Evolutionary conservation across 805 yeast genomes (phyloP), one percentile per base, ranked within the genome.

Genomic region (Debaryomyces maramus): DNA sequence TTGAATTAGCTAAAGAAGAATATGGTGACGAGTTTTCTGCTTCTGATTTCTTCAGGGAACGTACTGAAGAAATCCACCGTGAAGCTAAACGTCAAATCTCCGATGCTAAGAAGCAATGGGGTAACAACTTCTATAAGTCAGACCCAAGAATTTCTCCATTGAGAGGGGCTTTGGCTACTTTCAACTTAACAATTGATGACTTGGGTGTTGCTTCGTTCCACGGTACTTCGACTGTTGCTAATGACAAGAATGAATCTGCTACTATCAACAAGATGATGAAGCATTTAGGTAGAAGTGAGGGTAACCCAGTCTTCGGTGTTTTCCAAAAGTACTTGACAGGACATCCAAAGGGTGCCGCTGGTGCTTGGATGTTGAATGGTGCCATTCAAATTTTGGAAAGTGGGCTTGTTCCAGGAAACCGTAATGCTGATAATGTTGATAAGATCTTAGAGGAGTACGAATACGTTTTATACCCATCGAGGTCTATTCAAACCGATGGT

Each of bases 301-400:
- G 99, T 73, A 95, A 93, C 73, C 96, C 99, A 48, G 90, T 95
- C 36, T 77, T 85, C 54, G 97, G 98, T 80, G 95, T 93, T 40
- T 91, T 95, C 96, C 99, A 93, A 73, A 93, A 93, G 72, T 93
- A 79, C 81, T 80, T 93, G 61, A 93, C 99, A 56, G 99, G 99
- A 72, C 99, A 93, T 77, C 99, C 99, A 58, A 93, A 93, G 86
- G 99, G 99, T 80, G 99, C 99, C 56, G 99, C 99, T 43, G 99
- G 97, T 78, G 98, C 99, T 43, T 93, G 99, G 99, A 93, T 93
- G 99, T 73, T 93, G 79, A 95, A 93, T 69, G 99, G 99, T 70
- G 96, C 88, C 42, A 73, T 93, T 53, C 99, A 93, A 75, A 83
- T 90, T 53, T 75, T 93, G 65, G 85, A 88, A 73, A 67, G 86